Evolutionary conservation across 257 asterid species (phyloP), one percentile per base, ranked within the genome.

Genomic region (Parsonsia alboflavescens): DNA sequence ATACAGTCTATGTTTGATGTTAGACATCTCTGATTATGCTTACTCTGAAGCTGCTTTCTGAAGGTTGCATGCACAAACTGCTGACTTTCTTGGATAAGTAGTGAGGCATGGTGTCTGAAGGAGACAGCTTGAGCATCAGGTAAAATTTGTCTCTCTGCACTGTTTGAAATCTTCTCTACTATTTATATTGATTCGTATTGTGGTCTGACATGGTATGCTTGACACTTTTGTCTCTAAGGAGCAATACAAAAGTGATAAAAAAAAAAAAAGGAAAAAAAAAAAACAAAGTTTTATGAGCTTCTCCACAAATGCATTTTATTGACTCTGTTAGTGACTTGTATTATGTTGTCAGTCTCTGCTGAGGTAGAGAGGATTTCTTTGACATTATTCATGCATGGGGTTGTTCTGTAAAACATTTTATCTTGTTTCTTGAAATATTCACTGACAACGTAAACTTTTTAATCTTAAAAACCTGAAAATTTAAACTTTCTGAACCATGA

Each of bases 51-150:
- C 24, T 50, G 61, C 39, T 57, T 15, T 56, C 52, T 30, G 72
- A 16, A 39, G 48, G 17, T 56, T 66, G 36, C 66, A 7, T 48
- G 57, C 65, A 45, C 68, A 17, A 7, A 33, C 12, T 63, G 68
- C 68, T 63, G 45, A 63, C 21, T 63, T 33, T 17, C 45, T 15
- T 15, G 26, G 24, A 15, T 63, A 16, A 3, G 0, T 33, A 3
- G 0, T 33, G 22, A 2, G 15, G 71, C 68, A 77, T 19, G 26
- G 7, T 44, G 21, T 73, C 33, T 46, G 58, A 54, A 9, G 76
- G 42, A 58, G 48, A 49, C 61, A 56, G 52, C 74, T 73, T 54
- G 33, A 41, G 24, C 30, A 57, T 33, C 49, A 41, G 75, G 75
- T 69, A 33, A 30, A 36, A 10, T 17, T 24, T 39, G 3, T 54